phyloP scores from a whole-genome alignment of 129 eudicot genomes.

The Saposhnikovia divaricata region DNA sequence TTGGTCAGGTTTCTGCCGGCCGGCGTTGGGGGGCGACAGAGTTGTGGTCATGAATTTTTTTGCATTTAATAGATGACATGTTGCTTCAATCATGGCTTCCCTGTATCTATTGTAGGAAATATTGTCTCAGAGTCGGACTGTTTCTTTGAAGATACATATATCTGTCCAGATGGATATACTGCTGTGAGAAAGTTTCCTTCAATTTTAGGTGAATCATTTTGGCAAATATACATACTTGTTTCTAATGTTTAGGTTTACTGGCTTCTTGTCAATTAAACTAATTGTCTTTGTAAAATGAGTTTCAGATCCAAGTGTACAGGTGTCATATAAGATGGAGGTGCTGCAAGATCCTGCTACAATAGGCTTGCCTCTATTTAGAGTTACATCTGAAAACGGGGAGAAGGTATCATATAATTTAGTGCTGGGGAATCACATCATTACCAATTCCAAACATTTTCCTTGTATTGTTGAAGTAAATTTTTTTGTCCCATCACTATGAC shows the following conservation, averaged over 20 bases:
- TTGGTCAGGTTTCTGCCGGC: not conserved
- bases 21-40: not conserved
- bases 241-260: not conserved
- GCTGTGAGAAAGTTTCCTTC: conserved; percentile 76
- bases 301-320: conserved; percentile 51
- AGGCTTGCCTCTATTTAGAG: conserved; percentile 58
- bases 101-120: conserved; percentile 42
- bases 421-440: not conserved
- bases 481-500: not conserved
- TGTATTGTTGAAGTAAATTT: not conserved
- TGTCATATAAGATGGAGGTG: conserved; percentile 73
- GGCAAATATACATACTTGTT: not conserved
- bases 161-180: conserved; percentile 76
- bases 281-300: conserved; percentile 6
- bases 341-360: conserved; percentile 54
- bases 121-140: conserved; percentile 46
- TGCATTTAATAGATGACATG: not conserved
- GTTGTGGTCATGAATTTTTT: not conserved
- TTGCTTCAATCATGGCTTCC: conserved; percentile 3
- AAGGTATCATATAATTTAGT: conserved; percentile 36
- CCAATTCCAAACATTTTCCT: not conserved
- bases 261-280: not conserved
- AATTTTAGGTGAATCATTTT: conserved; percentile 41
- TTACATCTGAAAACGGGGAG: conserved; percentile 69
- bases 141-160: conserved; percentile 38